These are phyloP conservation scores for Zarea fungicola DNA, from an alignment of 2,329 filamentous ascomycete genomes.

Conservation along the genomic window DNA sequence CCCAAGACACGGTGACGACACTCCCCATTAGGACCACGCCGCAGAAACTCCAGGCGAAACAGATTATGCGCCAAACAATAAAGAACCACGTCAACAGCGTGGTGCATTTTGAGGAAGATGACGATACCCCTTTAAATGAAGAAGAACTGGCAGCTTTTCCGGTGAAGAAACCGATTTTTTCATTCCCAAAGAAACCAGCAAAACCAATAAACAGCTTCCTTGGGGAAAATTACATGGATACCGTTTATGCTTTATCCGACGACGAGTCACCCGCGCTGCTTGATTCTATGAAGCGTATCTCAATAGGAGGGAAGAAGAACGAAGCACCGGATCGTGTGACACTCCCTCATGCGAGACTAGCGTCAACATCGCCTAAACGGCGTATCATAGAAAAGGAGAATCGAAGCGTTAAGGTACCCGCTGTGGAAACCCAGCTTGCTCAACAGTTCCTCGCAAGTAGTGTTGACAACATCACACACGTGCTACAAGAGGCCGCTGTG, in stretches of 20 bases:
- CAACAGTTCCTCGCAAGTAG: not conserved
- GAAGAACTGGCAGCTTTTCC: not conserved
- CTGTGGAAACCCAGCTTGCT: not conserved
- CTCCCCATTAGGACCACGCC: conserved; percentile 8
- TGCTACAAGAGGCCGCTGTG: not conserved
- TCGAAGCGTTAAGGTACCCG: not conserved
- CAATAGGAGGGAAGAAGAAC: not conserved
- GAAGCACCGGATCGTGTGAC: not conserved
- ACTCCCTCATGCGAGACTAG: conserved; percentile 5
- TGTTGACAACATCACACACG: not conserved
- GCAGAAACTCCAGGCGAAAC: not conserved
- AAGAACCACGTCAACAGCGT: conserved; percentile 12
- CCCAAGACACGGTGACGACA: conserved; percentile 7
- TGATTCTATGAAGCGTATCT: not conserved
- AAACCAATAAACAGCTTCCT: conserved; percentile 3
- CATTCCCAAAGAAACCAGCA: conserved; percentile 5
- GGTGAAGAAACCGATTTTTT: not conserved
- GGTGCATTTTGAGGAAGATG: conserved; percentile 10
- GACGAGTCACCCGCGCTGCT: conserved; percentile 30
- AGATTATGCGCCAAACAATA: conserved; percentile 8
- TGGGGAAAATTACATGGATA: conserved; percentile 9
- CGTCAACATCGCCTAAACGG: not conserved
- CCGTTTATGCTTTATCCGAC: conserved; percentile 28
- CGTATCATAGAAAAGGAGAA: not conserved
- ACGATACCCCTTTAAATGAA: conserved; percentile 1